A percentile compares a stretch with the other conserved stretches of the same genome.
Conservation (phyloP, 2,329 filamentous ascomycete genomes). For the Ascochyta clinopodiicola region DNA sequence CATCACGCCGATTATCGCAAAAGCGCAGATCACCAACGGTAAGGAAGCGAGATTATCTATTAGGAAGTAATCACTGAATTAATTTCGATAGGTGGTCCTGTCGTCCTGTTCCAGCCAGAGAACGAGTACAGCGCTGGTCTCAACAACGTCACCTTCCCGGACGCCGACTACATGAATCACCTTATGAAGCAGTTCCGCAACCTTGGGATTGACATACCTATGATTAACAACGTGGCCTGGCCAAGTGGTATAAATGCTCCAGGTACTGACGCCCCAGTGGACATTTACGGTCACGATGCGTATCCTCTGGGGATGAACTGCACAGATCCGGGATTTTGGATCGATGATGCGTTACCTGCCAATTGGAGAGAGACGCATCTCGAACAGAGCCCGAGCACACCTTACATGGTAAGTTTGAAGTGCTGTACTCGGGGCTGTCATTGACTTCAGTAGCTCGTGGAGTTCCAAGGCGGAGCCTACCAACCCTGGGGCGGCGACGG, state of each 20-base stretch:
- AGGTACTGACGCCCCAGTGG: slow-evolving; percentile 61
- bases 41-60: background rate
- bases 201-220: slow-evolving; percentile 73
- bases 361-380: slow-evolving; percentile 61
- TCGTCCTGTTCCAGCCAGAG: slow-evolving; percentile 79
- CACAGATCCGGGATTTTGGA: slow-evolving; percentile 66
- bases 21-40: slow-evolving; percentile 79
- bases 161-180: slow-evolving; percentile 70
- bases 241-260: slow-evolving; percentile 66
- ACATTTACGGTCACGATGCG: slow-evolving; percentile 70
- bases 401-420: slow-evolving; percentile 54
- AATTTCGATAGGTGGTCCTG: slow-evolving; percentile 58
- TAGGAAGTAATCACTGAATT: background rate
- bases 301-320: slow-evolving; percentile 69
- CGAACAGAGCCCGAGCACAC: slow-evolving; percentile 67
- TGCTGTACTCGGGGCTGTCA: background rate
- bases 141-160: slow-evolving; percentile 62
- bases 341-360: slow-evolving; percentile 60
- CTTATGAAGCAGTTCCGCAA: slow-evolving; percentile 71
- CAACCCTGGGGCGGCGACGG: slow-evolving; percentile 75
- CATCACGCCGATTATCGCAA: slow-evolving; percentile 71
- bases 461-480: slow-evolving; percentile 73
- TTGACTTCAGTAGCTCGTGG: slow-evolving; percentile 45
- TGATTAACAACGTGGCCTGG: slow-evolving; percentile 74
- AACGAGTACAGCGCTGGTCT: slow-evolving; percentile 72